Evolutionary conservation across 1,284 basidiomycete genomes (phyloP).

Genomic region (Heliocybe sulcata): DNA sequence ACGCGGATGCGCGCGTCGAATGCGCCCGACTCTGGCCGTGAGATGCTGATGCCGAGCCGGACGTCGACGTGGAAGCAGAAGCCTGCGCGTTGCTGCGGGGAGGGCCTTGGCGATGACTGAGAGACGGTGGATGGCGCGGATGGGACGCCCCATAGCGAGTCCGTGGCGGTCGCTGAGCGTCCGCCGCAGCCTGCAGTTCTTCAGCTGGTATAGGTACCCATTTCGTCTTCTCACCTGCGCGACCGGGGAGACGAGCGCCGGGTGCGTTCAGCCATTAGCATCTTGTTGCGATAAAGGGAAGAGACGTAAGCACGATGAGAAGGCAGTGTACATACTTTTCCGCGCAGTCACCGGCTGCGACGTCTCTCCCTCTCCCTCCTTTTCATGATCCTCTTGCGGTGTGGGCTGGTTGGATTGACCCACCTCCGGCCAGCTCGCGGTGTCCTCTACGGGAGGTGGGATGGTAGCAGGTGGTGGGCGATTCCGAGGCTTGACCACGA

Average conservation of each 20-base stretch:
- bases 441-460: constrained; percentile 18
- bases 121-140: constrained; percentile 5
- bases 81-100: constrained; percentile 9
- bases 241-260: constrained; percentile 8
- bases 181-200: constrained; percentile 49
- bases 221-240: constrained; percentile 45
- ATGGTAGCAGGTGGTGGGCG: not conserved
- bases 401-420: constrained; percentile 22
- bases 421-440: constrained; percentile 41
- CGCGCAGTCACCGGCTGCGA: constrained; percentile 21
- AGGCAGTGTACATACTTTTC: constrained; percentile 38
- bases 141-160: constrained; percentile 9
- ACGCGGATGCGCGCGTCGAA: constrained; percentile 24
- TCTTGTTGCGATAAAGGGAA: not conserved
- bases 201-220: constrained; percentile 52
- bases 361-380: constrained; percentile 15
- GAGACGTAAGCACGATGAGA: constrained; percentile 1
- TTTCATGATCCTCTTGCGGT: constrained; percentile 12
- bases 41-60: constrained; percentile 21
- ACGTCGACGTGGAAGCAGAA: constrained; percentile 16
- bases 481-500: not conserved
- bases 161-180: constrained; percentile 25
- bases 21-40: constrained; percentile 27
- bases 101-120: constrained; percentile 11
- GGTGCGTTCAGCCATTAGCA: constrained; percentile 8